phyloP scores from a whole-genome alignment of 164 flowering plant genomes.

The Pachysandra terminalis region DNA sequence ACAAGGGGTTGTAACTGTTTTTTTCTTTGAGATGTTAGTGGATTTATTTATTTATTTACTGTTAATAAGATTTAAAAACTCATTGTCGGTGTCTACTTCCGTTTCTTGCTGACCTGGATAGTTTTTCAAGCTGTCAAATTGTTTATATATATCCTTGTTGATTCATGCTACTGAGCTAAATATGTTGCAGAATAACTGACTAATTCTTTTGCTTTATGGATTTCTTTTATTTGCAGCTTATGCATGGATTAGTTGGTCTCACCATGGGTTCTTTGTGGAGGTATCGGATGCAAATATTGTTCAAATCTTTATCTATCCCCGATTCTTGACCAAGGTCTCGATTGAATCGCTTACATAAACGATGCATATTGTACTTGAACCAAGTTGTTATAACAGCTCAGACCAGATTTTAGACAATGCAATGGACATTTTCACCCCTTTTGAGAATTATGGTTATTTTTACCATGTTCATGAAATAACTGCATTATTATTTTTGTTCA shows the following conservation, averaged over 20 bases:
- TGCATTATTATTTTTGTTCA: constrained; percentile 8
- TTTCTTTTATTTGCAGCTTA: constrained; percentile 51
- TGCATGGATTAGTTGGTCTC: constrained; percentile 86
- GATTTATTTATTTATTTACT: no score
- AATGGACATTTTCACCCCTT: not conserved
- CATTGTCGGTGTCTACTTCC: no score
- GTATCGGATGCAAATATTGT: constrained; percentile 32
- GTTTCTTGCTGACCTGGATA: no score
- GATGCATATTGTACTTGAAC: not conserved
- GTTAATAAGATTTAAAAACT: no score
- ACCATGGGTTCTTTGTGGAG: constrained; percentile 93
- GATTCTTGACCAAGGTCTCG: not conserved
- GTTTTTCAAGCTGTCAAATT: no score
- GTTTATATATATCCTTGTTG: no score
- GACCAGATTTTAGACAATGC: not conserved
- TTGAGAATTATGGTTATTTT: not conserved
- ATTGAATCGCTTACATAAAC: not conserved
- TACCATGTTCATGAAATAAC: not conserved
- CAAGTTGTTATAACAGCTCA: not conserved
- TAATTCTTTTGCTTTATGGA: not conserved
- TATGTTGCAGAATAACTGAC: not conserved
- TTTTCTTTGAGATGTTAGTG: no score
- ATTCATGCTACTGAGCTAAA: no score
- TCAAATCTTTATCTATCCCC: not conserved
- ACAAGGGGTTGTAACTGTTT: no score